Percentiles rank a stretch among this genome's conserved stretches.
These are phyloP conservation scores for Xerocomus amazonicus DNA, from an alignment of 1,284 basidiomycete species.

Conservation along the genomic window DNA sequence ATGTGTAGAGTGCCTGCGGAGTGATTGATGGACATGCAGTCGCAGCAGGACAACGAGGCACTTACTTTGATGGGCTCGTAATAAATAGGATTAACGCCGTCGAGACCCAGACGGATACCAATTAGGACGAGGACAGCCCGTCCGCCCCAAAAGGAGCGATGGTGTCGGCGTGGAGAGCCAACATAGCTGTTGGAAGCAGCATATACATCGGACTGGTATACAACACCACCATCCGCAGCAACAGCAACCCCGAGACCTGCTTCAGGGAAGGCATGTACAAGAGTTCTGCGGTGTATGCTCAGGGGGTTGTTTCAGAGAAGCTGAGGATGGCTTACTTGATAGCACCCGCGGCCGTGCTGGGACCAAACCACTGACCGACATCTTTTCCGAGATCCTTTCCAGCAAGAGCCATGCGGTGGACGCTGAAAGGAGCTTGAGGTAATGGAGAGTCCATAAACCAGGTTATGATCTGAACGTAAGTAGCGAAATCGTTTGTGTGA, in stretches of 20 bases:
- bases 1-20: conserved; percentile 79
- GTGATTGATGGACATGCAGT: background rate
- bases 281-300: conserved; percentile 46
- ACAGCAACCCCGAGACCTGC: conserved; percentile 81
- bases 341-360: conserved; percentile 93
- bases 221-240: conserved; percentile 77
- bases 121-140: conserved; percentile 86
- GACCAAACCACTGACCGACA: conserved; percentile 97
- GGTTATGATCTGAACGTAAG: conserved; percentile 84
- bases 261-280: conserved; percentile 78
- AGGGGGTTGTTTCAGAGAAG: conserved; percentile 2
- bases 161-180: conserved; percentile 34
- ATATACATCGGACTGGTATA: conserved; percentile 86
- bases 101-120: conserved; percentile 84
- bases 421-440: conserved; percentile 87
- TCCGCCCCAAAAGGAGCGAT: conserved; percentile 64
- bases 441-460: conserved; percentile 96
- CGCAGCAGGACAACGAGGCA: background rate
- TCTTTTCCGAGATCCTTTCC: conserved; percentile 95
- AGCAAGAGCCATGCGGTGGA: conserved; percentile 93
- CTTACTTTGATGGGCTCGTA: conserved; percentile 89
- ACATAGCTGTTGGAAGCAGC: conserved; percentile 62
- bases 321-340: conserved; percentile 61
- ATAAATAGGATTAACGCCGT: conserved; percentile 94
- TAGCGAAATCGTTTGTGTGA: conserved; percentile 60